A percentile compares a stretch with the other conserved stretches of the same genome.
phyloP scores from a whole-genome alignment of 139 green algal species.

The Astrephomene gubernaculifera region DNA sequence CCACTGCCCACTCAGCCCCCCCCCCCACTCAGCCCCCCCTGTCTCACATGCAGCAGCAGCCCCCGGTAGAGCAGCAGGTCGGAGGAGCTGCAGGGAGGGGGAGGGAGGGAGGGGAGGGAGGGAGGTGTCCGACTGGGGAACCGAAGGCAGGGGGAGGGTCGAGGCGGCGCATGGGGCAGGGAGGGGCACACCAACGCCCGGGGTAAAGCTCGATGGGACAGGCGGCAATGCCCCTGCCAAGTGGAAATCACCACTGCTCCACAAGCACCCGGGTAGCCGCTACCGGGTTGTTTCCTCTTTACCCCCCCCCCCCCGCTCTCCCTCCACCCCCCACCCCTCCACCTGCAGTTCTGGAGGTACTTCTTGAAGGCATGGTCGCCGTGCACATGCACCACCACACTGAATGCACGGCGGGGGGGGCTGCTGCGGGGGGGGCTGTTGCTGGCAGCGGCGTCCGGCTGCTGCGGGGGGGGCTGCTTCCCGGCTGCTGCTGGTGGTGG shows the following conservation, averaged over 20 bases:
- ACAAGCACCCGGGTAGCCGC: too few relatives aligned
- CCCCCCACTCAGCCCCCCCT: background rate
- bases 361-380: conserved; percentile 68
- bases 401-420: conserved; percentile 8
- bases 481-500: too few relatives aligned
- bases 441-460: background rate
- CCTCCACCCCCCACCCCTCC: background rate
- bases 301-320: background rate
- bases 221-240: too few relatives aligned
- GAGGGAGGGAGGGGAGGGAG: background rate
- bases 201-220: too few relatives aligned
- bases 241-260: too few relatives aligned
- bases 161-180: too few relatives aligned
- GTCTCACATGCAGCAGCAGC: conserved; percentile 59
- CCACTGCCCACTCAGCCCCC: background rate
- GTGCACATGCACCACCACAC: conserved; percentile 63
- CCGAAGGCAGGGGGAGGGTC: background rate
- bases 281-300: too few relatives aligned
- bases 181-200: too few relatives aligned
- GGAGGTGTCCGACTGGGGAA: too few relatives aligned
- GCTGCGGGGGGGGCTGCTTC: too few relatives aligned
- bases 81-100: conserved; percentile 22
- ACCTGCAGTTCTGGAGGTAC: conserved; percentile 57
- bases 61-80: conserved; percentile 67
- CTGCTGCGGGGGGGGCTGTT: background rate